These are phyloP conservation scores for Solanum pimpinellifolium DNA, from an alignment of 257 asterid genomes.

Conservation along the genomic window DNA sequence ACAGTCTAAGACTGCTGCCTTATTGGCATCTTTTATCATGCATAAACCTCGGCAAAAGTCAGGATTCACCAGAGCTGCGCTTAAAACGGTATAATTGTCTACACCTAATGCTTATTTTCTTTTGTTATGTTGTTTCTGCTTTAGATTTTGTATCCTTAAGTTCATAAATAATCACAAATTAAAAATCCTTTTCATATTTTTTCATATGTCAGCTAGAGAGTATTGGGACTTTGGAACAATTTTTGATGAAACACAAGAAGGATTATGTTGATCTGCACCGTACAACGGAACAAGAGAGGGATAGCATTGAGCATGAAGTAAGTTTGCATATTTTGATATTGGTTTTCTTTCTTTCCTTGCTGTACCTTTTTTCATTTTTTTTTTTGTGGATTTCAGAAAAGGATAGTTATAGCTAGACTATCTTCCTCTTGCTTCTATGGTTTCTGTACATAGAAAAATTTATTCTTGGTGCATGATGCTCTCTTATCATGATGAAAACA, in stretches of 20 bases:
- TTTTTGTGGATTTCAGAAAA: neutral
- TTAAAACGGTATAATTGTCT: conserved; percentile 46
- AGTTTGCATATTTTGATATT: neutral
- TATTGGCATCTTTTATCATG: conserved; percentile 82
- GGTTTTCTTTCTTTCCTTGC: neutral
- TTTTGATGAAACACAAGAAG: conserved; percentile 79
- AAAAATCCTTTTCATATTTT: neutral
- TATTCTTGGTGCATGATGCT: neutral
- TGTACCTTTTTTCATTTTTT: neutral
- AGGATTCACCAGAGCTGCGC: conserved; percentile 67
- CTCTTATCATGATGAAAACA: neutral
- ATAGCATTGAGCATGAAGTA: conserved; percentile 94
- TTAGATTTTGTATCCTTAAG: neutral
- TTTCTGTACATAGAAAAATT: neutral
- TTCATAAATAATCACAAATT: neutral
- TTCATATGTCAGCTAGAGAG: conserved; percentile 53
- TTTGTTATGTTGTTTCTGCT: neutral
- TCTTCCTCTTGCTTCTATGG: neutral
- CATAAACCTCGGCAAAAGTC: conserved; percentile 58
- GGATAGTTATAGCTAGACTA: neutral
- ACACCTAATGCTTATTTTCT: neutral
- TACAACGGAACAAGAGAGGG: conserved; percentile 84
- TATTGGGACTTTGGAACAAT: conserved; percentile 60
- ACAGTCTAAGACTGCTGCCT: conserved; percentile 73
- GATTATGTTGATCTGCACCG: conserved; percentile 86